Evolutionary conservation across 306 rosid genomes (phyloP).

Genomic region (Arachis hypogaea): DNA sequence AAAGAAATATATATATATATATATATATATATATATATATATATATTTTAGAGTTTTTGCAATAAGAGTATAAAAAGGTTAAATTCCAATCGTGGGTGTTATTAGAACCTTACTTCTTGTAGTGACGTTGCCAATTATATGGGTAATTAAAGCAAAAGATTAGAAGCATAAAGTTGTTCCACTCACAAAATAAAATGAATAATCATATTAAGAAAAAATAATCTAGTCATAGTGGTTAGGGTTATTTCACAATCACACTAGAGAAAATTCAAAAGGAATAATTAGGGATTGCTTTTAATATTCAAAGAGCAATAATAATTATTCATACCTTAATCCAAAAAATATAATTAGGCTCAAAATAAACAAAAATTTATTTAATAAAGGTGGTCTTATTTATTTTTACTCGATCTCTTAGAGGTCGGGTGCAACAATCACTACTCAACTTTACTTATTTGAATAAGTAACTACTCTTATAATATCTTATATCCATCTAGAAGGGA

Average conservation of each 20-base stretch:
- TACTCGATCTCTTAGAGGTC: no score
- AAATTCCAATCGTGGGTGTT: slow-evolving; percentile 37
- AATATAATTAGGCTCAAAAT: no score
- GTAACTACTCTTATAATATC: no score
- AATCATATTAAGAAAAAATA: background rate
- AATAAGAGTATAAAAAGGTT: slow-evolving; percentile 39
- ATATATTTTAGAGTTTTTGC: slow-evolving; percentile 11
- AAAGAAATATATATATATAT: slow-evolving; percentile 2
- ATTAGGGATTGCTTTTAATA: slow-evolving; percentile 19
- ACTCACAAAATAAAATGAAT: slow-evolving; percentile 36
- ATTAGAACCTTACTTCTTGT: slow-evolving; percentile 44
- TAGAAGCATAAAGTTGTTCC: slow-evolving; percentile 56
- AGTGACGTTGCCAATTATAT: slow-evolving; percentile 16
- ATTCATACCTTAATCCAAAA: no score
- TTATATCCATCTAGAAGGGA: no score
- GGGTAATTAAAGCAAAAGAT: slow-evolving; percentile 15
- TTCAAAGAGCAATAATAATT: slow-evolving; percentile 9
- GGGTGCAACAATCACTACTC: no score
- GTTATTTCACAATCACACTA: slow-evolving; percentile 59
- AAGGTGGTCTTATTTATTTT: no score
- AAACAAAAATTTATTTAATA: no score
- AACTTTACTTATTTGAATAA: no score
- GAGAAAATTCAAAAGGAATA: slow-evolving; percentile 42
- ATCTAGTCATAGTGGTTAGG: slow-evolving; percentile 30
- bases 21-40: background rate